Base-by-base conservation (phyloP, 2,329 filamentous ascomycete species). In the Knufia petricola region DNA sequence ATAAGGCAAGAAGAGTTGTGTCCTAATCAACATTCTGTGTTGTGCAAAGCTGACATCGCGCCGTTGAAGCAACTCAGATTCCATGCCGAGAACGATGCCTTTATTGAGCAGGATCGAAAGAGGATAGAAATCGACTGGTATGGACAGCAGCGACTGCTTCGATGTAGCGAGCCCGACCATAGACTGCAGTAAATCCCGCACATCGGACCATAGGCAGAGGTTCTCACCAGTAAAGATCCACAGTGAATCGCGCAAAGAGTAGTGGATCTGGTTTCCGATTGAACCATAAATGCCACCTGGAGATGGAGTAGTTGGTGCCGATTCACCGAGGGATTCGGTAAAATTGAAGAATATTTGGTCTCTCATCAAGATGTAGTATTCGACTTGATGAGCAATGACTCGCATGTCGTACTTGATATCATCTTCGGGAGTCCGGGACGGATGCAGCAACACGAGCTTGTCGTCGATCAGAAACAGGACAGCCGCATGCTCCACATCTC, bases 341-440 rank as follows among this genome's bases (percentile, higher is more conserved):
- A 75, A 70, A 53, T 68, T 70, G 58, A 68, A 71, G 8, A 64
- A 69, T 17, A 69, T 80, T 59, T 94, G 85, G 61, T 98, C 92
- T 55, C 89, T 82, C 80, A 94, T 94, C 59, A 92, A 80, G 47
- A 84, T 83, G 63, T 95, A 95, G 60, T 92, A 96, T 64, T 98
- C 92, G 34, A 96, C 88, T 59, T 94, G 94, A 60, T 95, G 87
- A 10, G 89, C 88, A 61, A 98, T 84, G 51, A 96, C 84, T 8
- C 89, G 84, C 92, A 98, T 98, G 62, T 96, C 90, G 62, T 98
- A 98, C 69, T 95, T 96, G 45, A 95, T 74, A 58, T 88, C 84
- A 3, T 86, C 85, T 37, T 84, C 79, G 42, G 86, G 85, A 45
- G 85, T 89, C 3, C 87, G 73, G 0, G 87, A 89, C 1, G 92